A percentile compares a stretch with the other conserved stretches of the same genome.
These are phyloP conservation scores for Flaveria robusta DNA, from an alignment of 129 eudicot genomes.

Conservation along the genomic window DNA sequence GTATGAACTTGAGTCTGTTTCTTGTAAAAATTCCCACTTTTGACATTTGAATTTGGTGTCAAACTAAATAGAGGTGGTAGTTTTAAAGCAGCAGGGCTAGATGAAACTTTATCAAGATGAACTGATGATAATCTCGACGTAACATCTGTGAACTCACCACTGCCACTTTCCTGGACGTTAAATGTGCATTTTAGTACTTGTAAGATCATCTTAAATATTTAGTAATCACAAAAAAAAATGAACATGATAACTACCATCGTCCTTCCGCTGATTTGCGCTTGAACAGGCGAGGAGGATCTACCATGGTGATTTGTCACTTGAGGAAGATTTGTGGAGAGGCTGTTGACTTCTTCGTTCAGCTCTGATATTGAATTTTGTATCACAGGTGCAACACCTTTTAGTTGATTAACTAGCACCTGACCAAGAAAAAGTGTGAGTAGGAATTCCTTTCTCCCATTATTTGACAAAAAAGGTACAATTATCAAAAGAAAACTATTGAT, in stretches of 20 bases:
- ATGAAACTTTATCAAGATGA: slow-evolving; percentile 74
- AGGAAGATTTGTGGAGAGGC: slow-evolving; percentile 69
- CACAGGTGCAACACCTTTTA: slow-evolving; percentile 89
- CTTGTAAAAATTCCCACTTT: slow-evolving; percentile 69
- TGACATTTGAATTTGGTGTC: slow-evolving; percentile 79
- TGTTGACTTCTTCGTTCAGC: slow-evolving; percentile 78
- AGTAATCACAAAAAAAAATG: not conserved
- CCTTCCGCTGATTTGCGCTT: slow-evolving; percentile 76
- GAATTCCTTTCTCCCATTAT: not conserved
- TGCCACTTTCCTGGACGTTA: slow-evolving; percentile 62
- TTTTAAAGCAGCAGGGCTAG: slow-evolving; percentile 70
- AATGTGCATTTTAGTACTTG: slow-evolving; percentile 17
- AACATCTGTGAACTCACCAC: slow-evolving; percentile 66
- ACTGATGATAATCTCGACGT: slow-evolving; percentile 63
- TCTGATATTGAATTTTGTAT: slow-evolving; percentile 84
- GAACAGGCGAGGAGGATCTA: slow-evolving; percentile 70
- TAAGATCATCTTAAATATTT: slow-evolving; percentile 14
- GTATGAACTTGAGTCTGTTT: slow-evolving; percentile 49
- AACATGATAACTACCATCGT: slow-evolving; percentile 52
- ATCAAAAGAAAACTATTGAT: not conserved
- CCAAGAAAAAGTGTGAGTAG: slow-evolving; percentile 12
- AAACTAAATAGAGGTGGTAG: slow-evolving; percentile 90
- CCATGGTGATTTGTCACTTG: slow-evolving; percentile 49
- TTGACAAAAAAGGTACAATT: not conserved
- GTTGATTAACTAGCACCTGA: slow-evolving; percentile 91